Percentiles rank a stretch among this genome's conserved stretches.
Evolutionary conservation across 1,139 yeast genomes (phyloP).

Genomic region (Blastobotrys aristatus): DNA sequence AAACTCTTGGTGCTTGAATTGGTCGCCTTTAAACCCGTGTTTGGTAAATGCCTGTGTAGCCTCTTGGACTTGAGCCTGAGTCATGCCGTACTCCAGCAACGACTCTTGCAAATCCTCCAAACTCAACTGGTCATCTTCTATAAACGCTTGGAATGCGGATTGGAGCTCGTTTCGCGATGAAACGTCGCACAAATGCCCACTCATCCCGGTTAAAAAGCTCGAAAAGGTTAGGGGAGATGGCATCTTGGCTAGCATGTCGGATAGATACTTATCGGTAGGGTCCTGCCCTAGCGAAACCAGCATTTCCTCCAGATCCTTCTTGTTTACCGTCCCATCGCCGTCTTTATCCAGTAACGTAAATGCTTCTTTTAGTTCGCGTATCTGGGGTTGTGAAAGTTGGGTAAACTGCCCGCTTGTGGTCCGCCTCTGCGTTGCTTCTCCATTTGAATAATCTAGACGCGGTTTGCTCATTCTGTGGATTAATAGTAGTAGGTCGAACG

Average conservation of each 20-base stretch:
- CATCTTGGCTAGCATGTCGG: slow-evolving; percentile 47
- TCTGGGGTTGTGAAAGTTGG: slow-evolving; percentile 36
- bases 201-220: slow-evolving; percentile 64
- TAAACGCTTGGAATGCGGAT: slow-evolving; percentile 60
- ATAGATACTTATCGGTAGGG: slow-evolving; percentile 38
- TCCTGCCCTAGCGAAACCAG: slow-evolving; percentile 47
- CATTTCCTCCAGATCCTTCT: slow-evolving; percentile 54
- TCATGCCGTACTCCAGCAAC: slow-evolving; percentile 47
- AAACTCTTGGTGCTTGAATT: slow-evolving; percentile 52
- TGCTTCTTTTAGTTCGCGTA: slow-evolving; percentile 46
- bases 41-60: slow-evolving; percentile 51
- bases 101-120: slow-evolving; percentile 47
- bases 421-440: slow-evolving; percentile 14
- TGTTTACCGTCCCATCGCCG: slow-evolving; percentile 63
- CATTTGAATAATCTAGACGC: slow-evolving; percentile 16
- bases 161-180: slow-evolving; percentile 57
- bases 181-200: slow-evolving; percentile 50
- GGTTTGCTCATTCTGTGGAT: slow-evolving; percentile 13
- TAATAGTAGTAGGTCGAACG: slow-evolving; percentile 2
- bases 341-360: slow-evolving; percentile 76
- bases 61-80: slow-evolving; percentile 47
- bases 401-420: slow-evolving; percentile 33
- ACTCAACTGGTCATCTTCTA: slow-evolving; percentile 44
- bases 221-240: slow-evolving; percentile 62
- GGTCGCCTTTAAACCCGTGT: slow-evolving; percentile 53